Conservation (phyloP, 305 asterid species). For the Caryopteris hybrid region DNA sequence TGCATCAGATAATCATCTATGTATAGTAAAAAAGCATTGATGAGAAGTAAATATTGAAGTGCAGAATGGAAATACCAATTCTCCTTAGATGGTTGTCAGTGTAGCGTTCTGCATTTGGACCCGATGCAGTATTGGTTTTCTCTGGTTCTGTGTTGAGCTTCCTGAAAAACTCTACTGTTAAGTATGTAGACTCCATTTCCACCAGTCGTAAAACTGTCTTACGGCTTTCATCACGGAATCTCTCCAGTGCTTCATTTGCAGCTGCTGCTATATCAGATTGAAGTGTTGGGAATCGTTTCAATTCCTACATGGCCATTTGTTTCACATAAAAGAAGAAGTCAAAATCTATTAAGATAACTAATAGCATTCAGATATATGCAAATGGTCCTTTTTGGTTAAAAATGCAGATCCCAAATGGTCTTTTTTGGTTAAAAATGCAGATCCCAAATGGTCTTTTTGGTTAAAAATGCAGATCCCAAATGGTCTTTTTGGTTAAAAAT, state of each 20-base stretch:
- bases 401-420: neutral
- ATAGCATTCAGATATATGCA: neutral
- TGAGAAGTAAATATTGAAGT: neutral
- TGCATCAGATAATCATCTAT: neutral
- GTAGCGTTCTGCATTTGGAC: slow-evolving; percentile 66
- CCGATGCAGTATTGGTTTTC: slow-evolving; percentile 35
- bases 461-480: too few relatives aligned
- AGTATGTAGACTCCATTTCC: slow-evolving; percentile 95
- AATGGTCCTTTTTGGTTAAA: neutral
- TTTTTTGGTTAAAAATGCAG: neutral
- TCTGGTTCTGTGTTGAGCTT: slow-evolving; percentile 87
- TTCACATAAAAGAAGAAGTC: slow-evolving; percentile 3
- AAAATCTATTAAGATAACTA: neutral
- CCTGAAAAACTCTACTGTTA: slow-evolving; percentile 90
- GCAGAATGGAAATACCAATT: slow-evolving; percentile 47
- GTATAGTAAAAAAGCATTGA: neutral
- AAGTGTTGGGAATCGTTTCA: slow-evolving; percentile 90
- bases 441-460: neutral
- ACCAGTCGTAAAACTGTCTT: slow-evolving; percentile 84
- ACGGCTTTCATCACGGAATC: slow-evolving; percentile 92
- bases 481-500: neutral
- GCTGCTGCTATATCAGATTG: slow-evolving; percentile 91
- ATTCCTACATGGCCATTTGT: slow-evolving; percentile 47
- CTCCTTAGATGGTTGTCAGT: slow-evolving; percentile 70
- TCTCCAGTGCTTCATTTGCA: slow-evolving; percentile 93